Evolutionary conservation across 1,139 yeast genomes (phyloP), one percentile per base, ranked within the genome.

Genomic region (Hansenula sp.): DNA sequence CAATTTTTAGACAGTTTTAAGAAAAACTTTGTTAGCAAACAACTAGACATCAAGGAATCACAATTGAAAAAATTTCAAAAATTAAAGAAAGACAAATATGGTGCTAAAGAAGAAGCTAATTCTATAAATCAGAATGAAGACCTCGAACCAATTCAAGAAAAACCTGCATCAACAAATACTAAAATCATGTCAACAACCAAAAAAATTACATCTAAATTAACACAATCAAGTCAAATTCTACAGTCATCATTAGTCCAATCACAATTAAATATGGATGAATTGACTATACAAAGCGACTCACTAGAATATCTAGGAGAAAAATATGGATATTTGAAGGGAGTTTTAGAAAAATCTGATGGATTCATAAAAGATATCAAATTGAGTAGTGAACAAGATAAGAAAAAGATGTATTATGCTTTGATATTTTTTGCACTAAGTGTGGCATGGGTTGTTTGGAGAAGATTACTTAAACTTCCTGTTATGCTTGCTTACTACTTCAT

Each of bases 161-260:
- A 19, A 3, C 6, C 24, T 9, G 37, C 43, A 10, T 48, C 59
- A 3, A 51, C 61, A 9, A 62, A 62, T 46, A 64, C 57, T 14
- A 60, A 63, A 39, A 46, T 65, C 13, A 46, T 64, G 42, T 42
- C 49, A 13, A 61, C 62, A 19, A 66, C 65, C 3, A 61, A 60
- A 44, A 56, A 55, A 38, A 51, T 66, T 37, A 66, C 69, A 1
- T 56, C 62, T 2, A 58, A 59, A 33, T 46, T 66, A 29, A 45
- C 58, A 13, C 61, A 62, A 40, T 60, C 69, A 5, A 63, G 62
- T 38, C 66, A 64, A 42, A 48, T 78, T 36, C 59, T 79, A 61
- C 71, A 77, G 32, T 65, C 79, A 12, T 67, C 82, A 4, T 68
- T 79, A 10, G 54, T 79, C 43, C 84, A 78, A 50, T 75, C 82